Percentiles rank a stretch among this genome's conserved stretches.
Evolutionary conservation across 202 grass and related monocot species (phyloP).

Genomic region (Panicum hallii): DNA sequence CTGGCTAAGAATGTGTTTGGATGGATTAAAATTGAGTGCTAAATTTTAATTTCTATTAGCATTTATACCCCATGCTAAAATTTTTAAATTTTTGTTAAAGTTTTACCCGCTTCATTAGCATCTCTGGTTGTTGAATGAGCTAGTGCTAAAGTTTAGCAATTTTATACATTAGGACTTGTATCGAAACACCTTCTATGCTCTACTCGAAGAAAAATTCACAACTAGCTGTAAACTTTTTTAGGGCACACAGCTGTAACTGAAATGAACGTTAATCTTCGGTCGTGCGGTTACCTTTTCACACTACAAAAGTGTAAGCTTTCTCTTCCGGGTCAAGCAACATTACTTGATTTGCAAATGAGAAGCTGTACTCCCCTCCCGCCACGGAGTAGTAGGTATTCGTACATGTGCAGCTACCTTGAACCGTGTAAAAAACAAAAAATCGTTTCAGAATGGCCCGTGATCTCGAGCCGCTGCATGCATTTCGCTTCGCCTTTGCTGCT

Average conservation of each 20-base stretch:
- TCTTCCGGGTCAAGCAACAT: background rate
- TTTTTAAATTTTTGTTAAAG: no score
- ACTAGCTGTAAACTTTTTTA: background rate
- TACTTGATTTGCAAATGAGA: background rate
- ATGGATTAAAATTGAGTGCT: no score
- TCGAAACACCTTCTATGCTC: no score
- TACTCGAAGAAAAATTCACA: background rate
- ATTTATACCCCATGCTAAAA: no score
- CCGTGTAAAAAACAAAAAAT: background rate
- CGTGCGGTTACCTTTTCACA: background rate
- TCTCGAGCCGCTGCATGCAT: background rate
- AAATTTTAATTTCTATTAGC: no score
- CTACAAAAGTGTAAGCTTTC: background rate
- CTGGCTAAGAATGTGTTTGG: no score
- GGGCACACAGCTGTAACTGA: background rate
- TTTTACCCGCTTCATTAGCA: no score
- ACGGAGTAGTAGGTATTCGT: background rate
- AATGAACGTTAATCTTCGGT: background rate
- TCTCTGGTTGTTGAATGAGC: no score
- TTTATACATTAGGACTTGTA: no score
- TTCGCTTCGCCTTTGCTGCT: background rate
- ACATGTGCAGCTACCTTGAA: background rate
- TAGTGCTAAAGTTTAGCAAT: no score
- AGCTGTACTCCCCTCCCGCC: background rate
- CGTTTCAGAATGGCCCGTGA: background rate